phyloP scores from a whole-genome alignment of 225 moss, liverwort and hornwort genomes.

The Physcomitrellopsis africana region DNA sequence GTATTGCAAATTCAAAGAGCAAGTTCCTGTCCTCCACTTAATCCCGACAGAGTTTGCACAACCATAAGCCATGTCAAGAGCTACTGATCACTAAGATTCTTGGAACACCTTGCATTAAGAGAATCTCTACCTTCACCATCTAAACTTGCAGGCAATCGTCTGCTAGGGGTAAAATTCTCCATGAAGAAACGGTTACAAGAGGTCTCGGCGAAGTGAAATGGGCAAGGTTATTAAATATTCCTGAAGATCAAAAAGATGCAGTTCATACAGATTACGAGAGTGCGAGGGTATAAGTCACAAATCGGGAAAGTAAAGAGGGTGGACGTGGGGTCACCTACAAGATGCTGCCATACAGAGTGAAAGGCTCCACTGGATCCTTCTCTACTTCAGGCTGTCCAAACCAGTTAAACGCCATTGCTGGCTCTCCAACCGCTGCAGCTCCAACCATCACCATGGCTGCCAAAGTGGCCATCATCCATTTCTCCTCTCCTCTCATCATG shows the following conservation, averaged over 20 bases:
- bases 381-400: conserved; percentile 56
- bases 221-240: neutral
- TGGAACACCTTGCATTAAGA: neutral
- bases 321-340: conserved; percentile 56
- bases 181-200: neutral
- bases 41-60: neutral
- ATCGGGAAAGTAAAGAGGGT: conserved; percentile 15
- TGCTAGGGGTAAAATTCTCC: neutral
- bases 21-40: neutral
- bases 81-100: neutral
- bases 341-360: conserved; percentile 78
- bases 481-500: conserved; percentile 8
- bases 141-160: neutral
- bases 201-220: neutral
- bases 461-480: conserved; percentile 49
- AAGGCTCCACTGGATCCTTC: conserved; percentile 74
- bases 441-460: conserved; percentile 44
- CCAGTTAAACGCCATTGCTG: conserved; percentile 60
- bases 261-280: neutral
- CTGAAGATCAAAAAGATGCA: conserved; percentile 5
- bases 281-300: neutral
- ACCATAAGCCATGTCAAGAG: neutral
- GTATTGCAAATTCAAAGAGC: conserved; percentile 7
- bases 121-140: no score
- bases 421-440: conserved; percentile 23